Evolutionary conservation across 495 filamentous ascomycete species (phyloP).

Genomic region (Pseudomonodictys pantanalensis): DNA sequence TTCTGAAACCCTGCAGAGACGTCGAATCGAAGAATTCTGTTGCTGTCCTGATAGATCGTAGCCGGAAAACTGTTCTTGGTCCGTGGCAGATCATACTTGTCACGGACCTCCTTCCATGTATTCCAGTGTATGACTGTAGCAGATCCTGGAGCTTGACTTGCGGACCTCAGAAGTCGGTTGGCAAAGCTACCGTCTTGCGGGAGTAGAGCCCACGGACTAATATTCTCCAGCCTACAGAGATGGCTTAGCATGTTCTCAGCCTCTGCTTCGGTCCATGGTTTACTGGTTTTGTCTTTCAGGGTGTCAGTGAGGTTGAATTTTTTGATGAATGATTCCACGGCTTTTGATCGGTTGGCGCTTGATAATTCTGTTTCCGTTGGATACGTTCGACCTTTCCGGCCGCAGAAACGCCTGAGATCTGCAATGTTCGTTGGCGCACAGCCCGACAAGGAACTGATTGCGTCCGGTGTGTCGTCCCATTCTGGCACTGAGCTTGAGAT

Average conservation of each 20-base stretch:
- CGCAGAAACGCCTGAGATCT: background rate
- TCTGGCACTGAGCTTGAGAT: background rate
- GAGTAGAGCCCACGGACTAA: background rate
- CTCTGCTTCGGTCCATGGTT: background rate
- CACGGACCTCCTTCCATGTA: background rate
- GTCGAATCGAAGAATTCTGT: background rate
- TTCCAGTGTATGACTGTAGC: background rate
- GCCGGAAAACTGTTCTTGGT: background rate
- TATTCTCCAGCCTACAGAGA: background rate
- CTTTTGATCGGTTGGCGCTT: background rate
- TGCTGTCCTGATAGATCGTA: background rate
- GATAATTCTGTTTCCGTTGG: background rate
- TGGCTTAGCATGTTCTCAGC: background rate
- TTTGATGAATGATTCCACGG: background rate
- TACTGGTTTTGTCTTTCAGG: background rate
- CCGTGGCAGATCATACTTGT: background rate
- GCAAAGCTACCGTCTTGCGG: background rate
- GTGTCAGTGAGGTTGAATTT: background rate
- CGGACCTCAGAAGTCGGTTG: background rate
- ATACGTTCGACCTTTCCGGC: background rate
- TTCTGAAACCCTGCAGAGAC: background rate
- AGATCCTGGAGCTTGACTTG: background rate
- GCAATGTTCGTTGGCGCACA: no score
- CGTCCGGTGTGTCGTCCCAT: background rate
- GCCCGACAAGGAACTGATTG: background rate